A percentile compares a stretch with the other conserved stretches of the same genome.
Conservation (phyloP, 2,329 filamentous ascomycete genomes). For the Exophiala viscosa region DNA sequence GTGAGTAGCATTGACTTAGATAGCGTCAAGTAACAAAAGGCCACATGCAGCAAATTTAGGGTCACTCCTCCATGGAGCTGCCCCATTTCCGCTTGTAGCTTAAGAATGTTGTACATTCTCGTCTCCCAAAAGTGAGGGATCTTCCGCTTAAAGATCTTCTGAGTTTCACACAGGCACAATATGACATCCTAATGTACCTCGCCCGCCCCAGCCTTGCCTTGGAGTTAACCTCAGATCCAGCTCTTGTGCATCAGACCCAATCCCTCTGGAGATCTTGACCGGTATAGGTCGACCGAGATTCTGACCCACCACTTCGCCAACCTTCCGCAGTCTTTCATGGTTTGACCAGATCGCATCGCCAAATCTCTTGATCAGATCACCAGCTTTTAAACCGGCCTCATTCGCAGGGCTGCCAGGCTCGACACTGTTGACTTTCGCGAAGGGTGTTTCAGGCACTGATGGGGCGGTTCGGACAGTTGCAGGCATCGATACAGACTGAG, state of each 20-base stretch:
- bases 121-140: background rate
- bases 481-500: slow-evolving; percentile 23
- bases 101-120: too few relatives aligned
- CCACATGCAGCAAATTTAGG: too few relatives aligned
- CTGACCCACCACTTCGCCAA: slow-evolving; percentile 83
- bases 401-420: slow-evolving; percentile 75
- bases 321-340: slow-evolving; percentile 77
- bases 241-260: slow-evolving; percentile 39
- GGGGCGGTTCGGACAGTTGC: slow-evolving; percentile 22
- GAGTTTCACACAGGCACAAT: slow-evolving; percentile 67
- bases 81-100: too few relatives aligned
- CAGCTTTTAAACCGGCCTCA: slow-evolving; percentile 71
- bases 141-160: background rate
- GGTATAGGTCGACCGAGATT: slow-evolving; percentile 67
- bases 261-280: slow-evolving; percentile 22
- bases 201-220: slow-evolving; percentile 79
- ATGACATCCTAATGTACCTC: slow-evolving; percentile 86
- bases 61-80: too few relatives aligned
- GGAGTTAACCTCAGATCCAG: slow-evolving; percentile 71
- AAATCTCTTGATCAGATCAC: slow-evolving; percentile 80
- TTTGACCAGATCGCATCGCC: slow-evolving; percentile 79
- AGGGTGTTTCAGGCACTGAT: slow-evolving; percentile 54
- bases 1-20: too few relatives aligned
- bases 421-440: slow-evolving; percentile 87
- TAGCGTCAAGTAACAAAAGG: too few relatives aligned